Base-by-base conservation (phyloP, 225 moss, liverwort and hornwort species). In the Lunularia cruciata region DNA sequence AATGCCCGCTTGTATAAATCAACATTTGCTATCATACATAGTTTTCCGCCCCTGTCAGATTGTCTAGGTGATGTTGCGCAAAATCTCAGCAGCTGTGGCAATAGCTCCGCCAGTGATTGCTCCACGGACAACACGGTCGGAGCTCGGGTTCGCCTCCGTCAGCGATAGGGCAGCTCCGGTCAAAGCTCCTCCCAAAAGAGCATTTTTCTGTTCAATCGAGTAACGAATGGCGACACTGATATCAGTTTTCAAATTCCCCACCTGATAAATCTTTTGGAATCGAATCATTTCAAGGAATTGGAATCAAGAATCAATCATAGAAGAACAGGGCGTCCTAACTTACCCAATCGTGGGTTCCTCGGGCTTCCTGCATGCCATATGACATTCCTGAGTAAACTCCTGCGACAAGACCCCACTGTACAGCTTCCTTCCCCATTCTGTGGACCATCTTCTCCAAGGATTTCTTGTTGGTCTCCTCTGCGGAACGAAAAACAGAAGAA, bases 281-380 rank as follows among this genome's bases (percentile, higher is more conserved):
- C 4, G 6, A 53, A 8, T 4, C 52, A 53, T 19, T 9, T 19
- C 10, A 9, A 5, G 6, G 6, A 15, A 60, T 2, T 34, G 32
- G 18, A 40, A 40, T 40, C 5, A 13, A 40, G 7, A 40, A 40
- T 40, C 40, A 13, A 5, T 40, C 40, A n/a, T n/a, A n/a, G n/a
- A n/a, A n/a, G n/a, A n/a, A 13, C 23, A 25, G 25, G 5, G 25
- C 33, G 26, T n/a, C 14, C 1, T n/a, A 47, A 46, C 73, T 3
- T 77, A 90, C 90, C 90, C 95, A 96, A 56, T 92, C 92, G 5
- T 89, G 90, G 8, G 90, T 90, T 9, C 95, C 95, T n/a, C 95
- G 87, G 0, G 83, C 92, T 63, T 92, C 95, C 39, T 87, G 80
- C 82, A 96, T 83, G 73, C 95, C 92, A 56, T 96, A 96, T 0